Base-by-base conservation (phyloP, 2,329 filamentous ascomycete genomes). In the Elsinoe arachidis region DNA sequence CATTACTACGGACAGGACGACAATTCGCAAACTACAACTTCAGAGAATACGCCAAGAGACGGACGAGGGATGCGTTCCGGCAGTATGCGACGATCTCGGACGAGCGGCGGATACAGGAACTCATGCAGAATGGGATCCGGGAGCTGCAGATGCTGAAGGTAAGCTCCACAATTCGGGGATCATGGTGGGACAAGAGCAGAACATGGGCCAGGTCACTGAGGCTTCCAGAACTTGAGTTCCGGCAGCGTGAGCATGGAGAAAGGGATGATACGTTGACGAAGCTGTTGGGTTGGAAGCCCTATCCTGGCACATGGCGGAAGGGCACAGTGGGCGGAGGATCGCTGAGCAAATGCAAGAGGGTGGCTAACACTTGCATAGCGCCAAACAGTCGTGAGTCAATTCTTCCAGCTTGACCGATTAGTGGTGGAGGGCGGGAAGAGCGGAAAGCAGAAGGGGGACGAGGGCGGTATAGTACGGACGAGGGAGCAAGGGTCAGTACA, bases 21-120 rank as follows among this genome's bases (percentile, higher is more conserved):
- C 88, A 96, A 69, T 97, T 99, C 73, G 83, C 90, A 61, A 84
- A 87, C 65, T 99, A 97, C 79, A 99, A 97, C 76, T 99, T 96
- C 80, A 84, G 93, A 75, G 92, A 96, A 72, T 99, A 99, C 74
- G 91, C 93, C 56, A 87, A 85, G 74, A 86, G 93, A 69, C 83
- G 92, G 72, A 96, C 93, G 70, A 82, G 82, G 70, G 93, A 97
- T 77, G 86, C 89, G 3, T 99, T 97, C 73, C 82, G 87, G 66
- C 90, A 95, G 71, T 81, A 95, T 72, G 80, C 83, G 72, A 70
- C 73, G 57, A 86, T 90, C 66, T 76, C 82, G 46, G 93, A 96
- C 68, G 79, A 83, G 63, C 79, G 89, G 61, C 79, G 80, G 74
- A 79, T 95, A 71, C 90, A 97, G 73, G 90, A 95, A 73, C 76